Conservation (phyloP, 192 early-diverging fungal species). For the Spizellomyces punctatus region DNA sequence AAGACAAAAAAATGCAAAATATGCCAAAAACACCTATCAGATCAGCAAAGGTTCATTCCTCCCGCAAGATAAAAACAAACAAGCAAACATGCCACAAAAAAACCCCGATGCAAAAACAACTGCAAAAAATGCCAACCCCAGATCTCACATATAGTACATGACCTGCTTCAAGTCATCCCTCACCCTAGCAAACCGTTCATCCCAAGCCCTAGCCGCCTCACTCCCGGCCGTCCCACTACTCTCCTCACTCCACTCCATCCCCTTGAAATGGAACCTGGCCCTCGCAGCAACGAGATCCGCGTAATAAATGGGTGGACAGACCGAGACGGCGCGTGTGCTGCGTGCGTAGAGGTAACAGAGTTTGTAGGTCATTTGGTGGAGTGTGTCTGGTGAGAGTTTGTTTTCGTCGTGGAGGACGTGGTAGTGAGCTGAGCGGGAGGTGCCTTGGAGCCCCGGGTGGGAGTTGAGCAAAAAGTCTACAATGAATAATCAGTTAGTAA, state of each 20-base stretch:
- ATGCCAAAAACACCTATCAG: too few relatives aligned
- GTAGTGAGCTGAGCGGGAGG: conserved; percentile 86
- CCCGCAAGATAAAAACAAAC: too few relatives aligned
- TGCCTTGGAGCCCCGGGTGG: conserved; percentile 87
- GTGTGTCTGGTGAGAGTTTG: conserved; percentile 71
- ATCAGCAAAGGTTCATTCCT: too few relatives aligned
- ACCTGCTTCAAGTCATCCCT: conserved; percentile 14
- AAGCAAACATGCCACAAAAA: too few relatives aligned
- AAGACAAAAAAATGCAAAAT: too few relatives aligned
- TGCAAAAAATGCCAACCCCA: too few relatives aligned
- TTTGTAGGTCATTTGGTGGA: conserved; percentile 82
- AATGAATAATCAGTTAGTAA: conserved; percentile 35
- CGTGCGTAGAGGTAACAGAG: conserved; percentile 86
- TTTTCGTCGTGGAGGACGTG: conserved; percentile 85
- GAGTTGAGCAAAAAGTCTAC: conserved; percentile 84
- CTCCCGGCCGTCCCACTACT: neutral
- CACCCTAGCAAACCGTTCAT: conserved; percentile 24
- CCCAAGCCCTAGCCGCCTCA: conserved; percentile 13
- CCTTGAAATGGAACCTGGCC: conserved; percentile 30
- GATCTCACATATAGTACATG: conserved; percentile 34
- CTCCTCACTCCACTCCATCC: conserved; percentile 20
- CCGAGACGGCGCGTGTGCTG: conserved; percentile 77
- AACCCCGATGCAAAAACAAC: too few relatives aligned
- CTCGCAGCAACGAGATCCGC: conserved; percentile 82
- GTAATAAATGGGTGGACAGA: conserved; percentile 89